A percentile compares a stretch with the other conserved stretches of the same genome.
Conservation (phyloP, 2,329 filamentous ascomycete species). For the Alternaria triticina region DNA sequence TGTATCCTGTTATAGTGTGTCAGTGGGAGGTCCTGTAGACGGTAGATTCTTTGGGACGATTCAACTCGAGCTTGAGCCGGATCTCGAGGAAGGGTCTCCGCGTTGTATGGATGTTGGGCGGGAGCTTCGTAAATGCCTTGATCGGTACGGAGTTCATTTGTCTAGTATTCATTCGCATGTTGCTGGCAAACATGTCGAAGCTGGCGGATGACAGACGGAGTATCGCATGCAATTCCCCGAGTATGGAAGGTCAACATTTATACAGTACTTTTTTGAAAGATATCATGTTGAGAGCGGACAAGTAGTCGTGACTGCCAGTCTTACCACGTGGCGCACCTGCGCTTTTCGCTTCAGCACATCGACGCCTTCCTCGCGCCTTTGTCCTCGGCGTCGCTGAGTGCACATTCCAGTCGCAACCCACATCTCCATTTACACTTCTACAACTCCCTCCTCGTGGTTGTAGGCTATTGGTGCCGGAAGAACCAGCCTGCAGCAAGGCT, state of each 20-base stretch:
- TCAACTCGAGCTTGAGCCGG: neutral
- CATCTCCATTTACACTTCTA: neutral
- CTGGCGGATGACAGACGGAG: neutral
- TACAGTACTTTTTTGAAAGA: neutral
- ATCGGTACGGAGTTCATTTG: rapidly evolving
- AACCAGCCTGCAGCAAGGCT: neutral
- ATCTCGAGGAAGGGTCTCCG: rapidly evolving
- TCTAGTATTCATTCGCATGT: neutral
- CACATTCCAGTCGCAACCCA: neutral
- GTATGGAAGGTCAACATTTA: neutral
- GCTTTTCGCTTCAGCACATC: neutral
- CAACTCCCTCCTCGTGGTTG: neutral
- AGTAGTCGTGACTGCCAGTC: neutral
- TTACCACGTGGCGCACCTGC: neutral
- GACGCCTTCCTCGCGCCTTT: no score
- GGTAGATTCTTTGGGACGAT: neutral
- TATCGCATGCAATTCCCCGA: neutral
- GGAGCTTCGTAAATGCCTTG: rapidly evolving
- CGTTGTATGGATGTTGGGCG: neutral
- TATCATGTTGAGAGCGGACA: neutral
- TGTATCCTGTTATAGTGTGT: neutral
- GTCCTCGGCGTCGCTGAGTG: neutral
- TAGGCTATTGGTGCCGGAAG: neutral
- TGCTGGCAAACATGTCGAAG: neutral
- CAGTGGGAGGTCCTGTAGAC: neutral